A percentile compares a stretch with the other conserved stretches of the same genome.
These are phyloP conservation scores for Akebia trifoliata DNA, from an alignment of 164 flowering plant genomes.

Conservation along the genomic window DNA sequence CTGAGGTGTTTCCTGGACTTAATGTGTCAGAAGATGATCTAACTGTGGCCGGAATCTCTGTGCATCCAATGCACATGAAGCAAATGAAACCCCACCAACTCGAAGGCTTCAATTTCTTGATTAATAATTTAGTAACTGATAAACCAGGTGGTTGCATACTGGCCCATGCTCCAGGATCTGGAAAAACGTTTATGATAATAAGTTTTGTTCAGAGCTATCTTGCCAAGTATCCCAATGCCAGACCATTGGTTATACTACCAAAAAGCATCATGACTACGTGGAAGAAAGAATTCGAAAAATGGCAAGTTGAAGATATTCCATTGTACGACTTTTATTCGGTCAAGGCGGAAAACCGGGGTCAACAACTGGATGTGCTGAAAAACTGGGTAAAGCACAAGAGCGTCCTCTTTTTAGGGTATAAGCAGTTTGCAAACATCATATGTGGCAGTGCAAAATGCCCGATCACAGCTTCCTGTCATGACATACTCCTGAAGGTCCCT, in stretches of 20 bases:
- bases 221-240: slow-evolving; percentile 63
- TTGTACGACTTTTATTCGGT: slow-evolving; percentile 62
- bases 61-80: slow-evolving; percentile 83
- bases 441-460: slow-evolving; percentile 31
- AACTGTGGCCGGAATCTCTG: slow-evolving; percentile 35
- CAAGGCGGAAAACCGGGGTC: slow-evolving; percentile 61
- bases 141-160: slow-evolving; percentile 87
- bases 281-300: slow-evolving; percentile 73
- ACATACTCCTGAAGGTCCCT: slow-evolving; percentile 57
- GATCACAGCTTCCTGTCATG: slow-evolving; percentile 44
- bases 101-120: slow-evolving; percentile 82
- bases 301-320: slow-evolving; percentile 81
- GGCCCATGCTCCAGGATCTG: slow-evolving; percentile 99
- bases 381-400: slow-evolving; percentile 65
- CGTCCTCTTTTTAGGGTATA: slow-evolving; percentile 73
- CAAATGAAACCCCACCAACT: slow-evolving; percentile 91
- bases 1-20: slow-evolving; percentile 23
- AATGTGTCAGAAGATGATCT: slow-evolving; percentile 33
- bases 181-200: slow-evolving; percentile 89
- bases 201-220: slow-evolving; percentile 87
- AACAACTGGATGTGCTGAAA: slow-evolving; percentile 66
- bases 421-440: slow-evolving; percentile 73
- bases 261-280: slow-evolving; percentile 74
- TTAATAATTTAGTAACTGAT: slow-evolving; percentile 60
- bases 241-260: slow-evolving; percentile 76